Evolutionary conservation across 495 filamentous ascomycete genomes (phyloP), one percentile per base, ranked within the genome.

Genomic region (Opeltia flavorubescens): DNA sequence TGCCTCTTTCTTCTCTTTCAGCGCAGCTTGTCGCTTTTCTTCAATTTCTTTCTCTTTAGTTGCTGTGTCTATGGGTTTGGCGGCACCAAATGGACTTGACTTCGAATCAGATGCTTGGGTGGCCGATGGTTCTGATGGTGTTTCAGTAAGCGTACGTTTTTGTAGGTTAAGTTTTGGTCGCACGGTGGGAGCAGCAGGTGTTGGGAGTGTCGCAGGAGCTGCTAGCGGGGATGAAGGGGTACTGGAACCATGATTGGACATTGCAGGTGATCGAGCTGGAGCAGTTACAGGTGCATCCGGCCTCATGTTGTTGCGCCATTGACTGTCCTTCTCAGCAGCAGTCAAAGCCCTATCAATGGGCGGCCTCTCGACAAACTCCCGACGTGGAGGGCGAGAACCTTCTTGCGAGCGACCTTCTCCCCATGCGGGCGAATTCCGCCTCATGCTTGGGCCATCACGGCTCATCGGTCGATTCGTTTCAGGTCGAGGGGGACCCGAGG

Each of bases 11-110:
- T 87, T 94, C 55, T 84, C 80, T 50, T 78, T 80, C 41, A 85
- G 24, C 2, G 77, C 74, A 42, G 81, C 68, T 56, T 83, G 69
- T 48, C 83, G 77, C 69, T 83, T 89, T 67, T 94, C 88, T 59
- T 89, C 89, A 25, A 96, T 77, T 62, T 94, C 83, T 46, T 77
- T 81, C 66, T 95, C 89, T 40, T 82, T 76, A 7, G 86, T 73
- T 17, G 85, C 84, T 41, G 86, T 94, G 63, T 95, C 87, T 50
- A 93, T 93, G 9, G 88, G 88, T 42, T 76, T 75, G 31, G 88
- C 88, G 46, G 84, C 87, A 59, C 91, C 91, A 62, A 98, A 98
- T 21, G 86, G 86, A 64, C 79, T 95, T 15, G 86, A 74, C 68
- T 91, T 94, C 3, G 84, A 71, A 48, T 89, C 85, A 29, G 74